Base-by-base conservation (phyloP, 495 filamentous ascomycete genomes). In the Hamigera avellanea region DNA sequence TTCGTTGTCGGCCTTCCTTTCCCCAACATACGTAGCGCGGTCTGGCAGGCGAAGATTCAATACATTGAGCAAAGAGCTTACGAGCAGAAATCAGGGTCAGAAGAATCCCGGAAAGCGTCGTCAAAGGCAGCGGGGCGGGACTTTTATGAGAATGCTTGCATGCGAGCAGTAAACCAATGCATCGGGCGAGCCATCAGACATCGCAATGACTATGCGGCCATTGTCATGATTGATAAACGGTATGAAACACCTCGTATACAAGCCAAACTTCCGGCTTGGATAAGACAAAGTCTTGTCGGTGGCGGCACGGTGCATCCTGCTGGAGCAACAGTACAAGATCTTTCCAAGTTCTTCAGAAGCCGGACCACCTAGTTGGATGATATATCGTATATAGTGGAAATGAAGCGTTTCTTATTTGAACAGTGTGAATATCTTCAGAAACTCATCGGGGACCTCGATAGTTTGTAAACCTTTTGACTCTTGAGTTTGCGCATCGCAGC, bases 121-220 rank as follows among this genome's bases (percentile, higher is more conserved):
- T 48, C 74, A 15, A 87, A 80, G 48, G 76, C 76, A 35, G 82
- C 78, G 1, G 76, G 76, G 2, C 64, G 79, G 23, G 84, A 89
- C 26, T 93, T 89, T 53, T 94, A 93, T 52, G 88, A 95, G 56
- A 96, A 96, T 50, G 76, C 84, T 2, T 93, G 86, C 58, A 94
- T 98, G 86, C 70, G 91, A 28, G 86, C 89, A 10, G 93, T 98
- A 27, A 98, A 98, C 54, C 91, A 98, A 64, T 86, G 83, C 48
- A 85, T 98, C 44, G 91, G 91, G 2, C 69, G 91, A 41, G 91
- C 88, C 1, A 95, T 98, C 43, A 66, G 91, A 25, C 91, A 98
- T 57, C 73, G 70, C 10, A 71, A 72, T 26, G 91, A 98, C 46
- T 95, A 93, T 59, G 93, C 93, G 1, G 77, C 80, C 13, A 95